Conservation (phyloP, 352 stramenopile genomes). For the Detonula confervacea region DNA sequence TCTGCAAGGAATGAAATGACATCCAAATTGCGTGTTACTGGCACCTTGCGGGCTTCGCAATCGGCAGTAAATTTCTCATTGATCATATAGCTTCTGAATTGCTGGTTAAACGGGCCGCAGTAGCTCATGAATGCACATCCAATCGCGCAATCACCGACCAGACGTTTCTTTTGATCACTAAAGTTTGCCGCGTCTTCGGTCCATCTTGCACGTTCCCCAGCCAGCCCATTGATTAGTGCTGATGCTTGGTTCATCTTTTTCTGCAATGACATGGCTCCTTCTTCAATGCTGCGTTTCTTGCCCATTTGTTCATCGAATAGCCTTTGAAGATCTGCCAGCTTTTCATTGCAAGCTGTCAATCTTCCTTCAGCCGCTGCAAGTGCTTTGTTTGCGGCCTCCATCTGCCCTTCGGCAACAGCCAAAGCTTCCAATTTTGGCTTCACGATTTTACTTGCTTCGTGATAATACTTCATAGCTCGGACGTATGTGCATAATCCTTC, state of each 20-base stretch:
- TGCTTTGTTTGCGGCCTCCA: slow-evolving; percentile 97
- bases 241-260: slow-evolving; percentile 98
- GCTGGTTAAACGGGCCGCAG: slow-evolving; percentile 97
- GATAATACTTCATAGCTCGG: slow-evolving; percentile 98
- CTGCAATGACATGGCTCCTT: slow-evolving; percentile 93
- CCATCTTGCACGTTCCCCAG: slow-evolving; percentile 95
- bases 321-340: slow-evolving; percentile 92
- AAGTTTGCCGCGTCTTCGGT: slow-evolving; percentile 98
- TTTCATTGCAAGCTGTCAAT: slow-evolving; percentile 93
- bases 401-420: slow-evolving; percentile 94
- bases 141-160: slow-evolving; percentile 97
- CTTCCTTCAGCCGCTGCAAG: slow-evolving; percentile 92
- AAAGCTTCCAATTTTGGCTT: slow-evolving; percentile 98
- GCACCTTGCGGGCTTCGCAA: slow-evolving; percentile 90
- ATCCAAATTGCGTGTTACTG: slow-evolving; percentile 94
- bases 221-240: slow-evolving; percentile 95
- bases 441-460: slow-evolving; percentile 98
- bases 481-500: slow-evolving; percentile 98
- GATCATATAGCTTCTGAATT: slow-evolving; percentile 96
- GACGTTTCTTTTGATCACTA: slow-evolving; percentile 93
- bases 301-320: slow-evolving; percentile 98
- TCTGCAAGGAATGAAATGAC: slow-evolving; percentile 97
- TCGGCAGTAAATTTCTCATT: slow-evolving; percentile 96
- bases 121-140: slow-evolving; percentile 98
- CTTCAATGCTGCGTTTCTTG: slow-evolving; percentile 94